A percentile compares a stretch with the other conserved stretches of the same genome.
phyloP scores from a whole-genome alignment of 495 filamentous ascomycete species.

The Chaetomidium leptoderma region DNA sequence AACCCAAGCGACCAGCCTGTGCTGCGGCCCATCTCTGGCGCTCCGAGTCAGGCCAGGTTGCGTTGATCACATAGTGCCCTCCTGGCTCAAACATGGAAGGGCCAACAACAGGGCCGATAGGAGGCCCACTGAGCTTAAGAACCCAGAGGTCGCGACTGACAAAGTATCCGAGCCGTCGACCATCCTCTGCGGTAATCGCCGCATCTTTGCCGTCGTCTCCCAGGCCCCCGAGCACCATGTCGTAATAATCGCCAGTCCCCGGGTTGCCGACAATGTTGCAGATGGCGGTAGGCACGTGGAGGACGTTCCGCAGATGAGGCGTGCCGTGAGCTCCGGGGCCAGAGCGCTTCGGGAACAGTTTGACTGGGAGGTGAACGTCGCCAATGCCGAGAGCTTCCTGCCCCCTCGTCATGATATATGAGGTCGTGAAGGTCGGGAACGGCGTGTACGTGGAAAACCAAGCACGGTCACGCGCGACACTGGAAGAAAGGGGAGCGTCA shows the following conservation, averaged over 20 bases:
- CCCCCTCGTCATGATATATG: not conserved
- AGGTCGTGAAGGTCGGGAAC: slow-evolving; percentile 4
- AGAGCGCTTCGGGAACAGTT: not conserved
- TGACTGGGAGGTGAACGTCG: slow-evolving; percentile 12
- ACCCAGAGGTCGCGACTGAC: no score
- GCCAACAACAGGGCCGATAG: no score
- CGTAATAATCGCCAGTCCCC: slow-evolving; percentile 1
- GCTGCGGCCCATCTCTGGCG: no score
- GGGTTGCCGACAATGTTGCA: slow-evolving; percentile 10
- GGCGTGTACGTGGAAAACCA: slow-evolving; percentile 8
- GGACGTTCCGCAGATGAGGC: slow-evolving; percentile 11
- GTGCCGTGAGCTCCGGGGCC: slow-evolving; percentile 11
- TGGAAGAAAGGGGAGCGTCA: slow-evolving; percentile 2
- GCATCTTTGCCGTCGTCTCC: no score
- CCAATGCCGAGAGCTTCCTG: slow-evolving; percentile 8
- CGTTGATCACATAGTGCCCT: no score
- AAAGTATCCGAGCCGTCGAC: no score
- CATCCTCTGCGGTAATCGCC: no score
- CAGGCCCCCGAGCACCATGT: no score
- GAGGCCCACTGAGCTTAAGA: no score
- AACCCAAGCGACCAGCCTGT: no score
- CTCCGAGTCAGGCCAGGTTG: no score
- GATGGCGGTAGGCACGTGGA: slow-evolving; percentile 3
- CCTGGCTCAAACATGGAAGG: no score
- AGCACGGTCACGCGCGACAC: slow-evolving; percentile 7